phyloP scores from a whole-genome alignment of 192 early-diverging fungal genomes.

The Geranomyces michiganensis region DNA sequence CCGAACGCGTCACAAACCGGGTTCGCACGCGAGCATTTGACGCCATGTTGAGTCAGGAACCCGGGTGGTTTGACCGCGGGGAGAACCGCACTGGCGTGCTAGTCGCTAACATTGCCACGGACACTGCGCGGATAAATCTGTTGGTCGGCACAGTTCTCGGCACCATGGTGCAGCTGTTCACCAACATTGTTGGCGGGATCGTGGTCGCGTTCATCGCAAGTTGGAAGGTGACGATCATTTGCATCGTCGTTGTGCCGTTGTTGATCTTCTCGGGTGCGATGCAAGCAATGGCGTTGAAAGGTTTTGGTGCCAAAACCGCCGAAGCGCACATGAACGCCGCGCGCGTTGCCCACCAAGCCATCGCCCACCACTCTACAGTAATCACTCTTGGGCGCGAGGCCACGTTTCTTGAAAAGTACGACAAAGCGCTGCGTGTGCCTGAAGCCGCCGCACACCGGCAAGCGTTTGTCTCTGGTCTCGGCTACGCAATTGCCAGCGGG shows the following conservation, averaged over 20 bases:
- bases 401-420: constrained; percentile 70
- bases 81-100: constrained; percentile 72
- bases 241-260: constrained; percentile 67
- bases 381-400: constrained; percentile 68
- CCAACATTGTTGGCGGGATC: constrained; percentile 50
- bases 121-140: constrained; percentile 61
- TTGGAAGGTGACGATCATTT: constrained; percentile 79
- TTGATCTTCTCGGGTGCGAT: constrained; percentile 61
- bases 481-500: constrained; percentile 74
- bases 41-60: constrained; percentile 50
- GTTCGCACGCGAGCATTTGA: constrained; percentile 44
- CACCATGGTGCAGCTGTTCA: constrained; percentile 49
- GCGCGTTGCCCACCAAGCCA: constrained; percentile 77
- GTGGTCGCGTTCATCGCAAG: constrained; percentile 69
- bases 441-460: constrained; percentile 65
- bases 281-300: constrained; percentile 53
- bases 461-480: constrained; percentile 66
- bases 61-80: constrained; percentile 58
- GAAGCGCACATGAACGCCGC: constrained; percentile 67
- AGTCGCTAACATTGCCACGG: constrained; percentile 77
- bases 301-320: constrained; percentile 64
- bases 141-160: constrained; percentile 60
- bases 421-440: constrained; percentile 64
- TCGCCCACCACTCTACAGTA: constrained; percentile 82
- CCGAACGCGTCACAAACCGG: constrained; percentile 35